Evolutionary conservation across 768 basidiomycete genomes (phyloP), one percentile per base, ranked within the genome.

Genomic region (Podaxis sp.): DNA sequence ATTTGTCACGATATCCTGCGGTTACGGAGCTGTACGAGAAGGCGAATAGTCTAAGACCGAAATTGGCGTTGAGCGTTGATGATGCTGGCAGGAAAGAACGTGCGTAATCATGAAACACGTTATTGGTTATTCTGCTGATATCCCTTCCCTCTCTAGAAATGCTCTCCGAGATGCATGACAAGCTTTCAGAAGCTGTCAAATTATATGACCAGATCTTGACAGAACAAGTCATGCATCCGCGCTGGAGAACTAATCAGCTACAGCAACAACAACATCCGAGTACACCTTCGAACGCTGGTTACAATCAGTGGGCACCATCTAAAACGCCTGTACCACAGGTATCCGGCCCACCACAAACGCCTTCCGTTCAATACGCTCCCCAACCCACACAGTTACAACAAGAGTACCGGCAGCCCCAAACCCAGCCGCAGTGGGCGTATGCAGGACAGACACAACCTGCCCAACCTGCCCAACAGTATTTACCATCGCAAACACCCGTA

Each of bases 121-220:
- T 51, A 38, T 40, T 20, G 41, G 2, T 46, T 36, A 24, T 20
- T 20, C 3, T 44, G 22, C 54, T 52, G 10, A 63, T 58, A 24
- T 60, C 62, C 40, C 61, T 26, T 36, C 44, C 33, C 6, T 44
- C 38, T 24, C 5, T 70, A 95, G 95, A 95, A 73, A 81, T 96
- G 71, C 78, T 99, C 38, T 80, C 87, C 6, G 95, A 98, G 54
- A 98, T 99, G 95, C 91, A 98, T 68, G 89, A 91, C 52, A 96
- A 98, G 74, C 75, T 99, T 10, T 91, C 93, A 0, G 87, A 96
- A 72, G 95, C 93, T 0, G 94, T 98, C 50, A 90, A 91, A 71
- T 77, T 97, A 3, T 99, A 98, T 71, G 96, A 98, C 67, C 85
- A 89, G 58, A 78, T 97, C 22, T 78, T 96, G 48, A 95, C 95